These are phyloP conservation scores for Musa acuminata DNA, from an alignment of 176 grass and related monocot species.

Conservation along the genomic window DNA sequence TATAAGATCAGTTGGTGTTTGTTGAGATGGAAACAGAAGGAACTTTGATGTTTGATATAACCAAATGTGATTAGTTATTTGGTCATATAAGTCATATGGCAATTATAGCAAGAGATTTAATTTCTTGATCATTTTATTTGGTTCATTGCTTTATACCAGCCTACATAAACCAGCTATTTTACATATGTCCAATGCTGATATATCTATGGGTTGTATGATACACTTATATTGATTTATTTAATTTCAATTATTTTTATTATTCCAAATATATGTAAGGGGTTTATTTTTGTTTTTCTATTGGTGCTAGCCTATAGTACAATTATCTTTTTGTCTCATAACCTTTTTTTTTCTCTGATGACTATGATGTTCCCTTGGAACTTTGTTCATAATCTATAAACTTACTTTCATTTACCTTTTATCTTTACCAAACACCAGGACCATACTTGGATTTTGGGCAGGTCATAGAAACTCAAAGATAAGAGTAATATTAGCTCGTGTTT, in stretches of 20 bases:
- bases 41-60: not conserved
- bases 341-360: not conserved
- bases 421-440: slow-evolving; percentile 23
- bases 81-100: not conserved
- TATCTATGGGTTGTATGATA: not conserved
- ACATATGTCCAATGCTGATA: not conserved
- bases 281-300: not conserved
- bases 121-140: not conserved
- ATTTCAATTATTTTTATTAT: not conserved
- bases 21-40: not conserved
- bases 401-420: not conserved
- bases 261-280: not conserved
- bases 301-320: not conserved
- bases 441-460: slow-evolving; percentile 80
- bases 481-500: slow-evolving; percentile 68
- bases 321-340: no score
- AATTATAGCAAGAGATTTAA: not conserved
- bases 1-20: not conserved
- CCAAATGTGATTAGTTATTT: not conserved
- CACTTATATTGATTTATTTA: not conserved
- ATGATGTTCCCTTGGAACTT: not conserved
- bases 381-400: not conserved
- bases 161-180: not conserved
- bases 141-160: not conserved
- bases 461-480: slow-evolving; percentile 91